Evolutionary conservation across 2,329 filamentous ascomycete species (phyloP).

Genomic region (Epichloe glyceriae): DNA sequence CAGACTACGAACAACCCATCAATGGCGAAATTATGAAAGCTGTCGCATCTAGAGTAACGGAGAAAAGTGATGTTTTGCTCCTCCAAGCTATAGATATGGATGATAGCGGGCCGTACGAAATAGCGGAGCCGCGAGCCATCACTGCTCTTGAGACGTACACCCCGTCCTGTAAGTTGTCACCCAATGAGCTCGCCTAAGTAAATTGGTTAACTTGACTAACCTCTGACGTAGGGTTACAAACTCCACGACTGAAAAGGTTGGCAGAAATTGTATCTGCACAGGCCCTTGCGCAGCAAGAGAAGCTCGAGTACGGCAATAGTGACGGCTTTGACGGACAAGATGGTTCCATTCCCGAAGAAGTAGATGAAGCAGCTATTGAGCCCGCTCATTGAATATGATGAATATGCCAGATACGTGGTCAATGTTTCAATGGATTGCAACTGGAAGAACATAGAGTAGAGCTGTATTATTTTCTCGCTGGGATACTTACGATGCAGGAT

Average conservation of each 20-base stretch:
- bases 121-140: constrained; percentile 90
- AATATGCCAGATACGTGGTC: constrained; percentile 1
- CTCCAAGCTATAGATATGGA: constrained; percentile 97
- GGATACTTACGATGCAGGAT: background rate
- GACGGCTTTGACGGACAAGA: constrained; percentile 36
- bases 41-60: constrained; percentile 88
- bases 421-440: constrained; percentile 1
- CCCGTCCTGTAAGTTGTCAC: constrained; percentile 63
- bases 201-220: constrained; percentile 14
- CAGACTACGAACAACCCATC: constrained; percentile 98
- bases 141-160: constrained; percentile 97
- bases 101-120: constrained; percentile 95
- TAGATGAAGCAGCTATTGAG: constrained; percentile 30
- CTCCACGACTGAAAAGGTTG: constrained; percentile 81
- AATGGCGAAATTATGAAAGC: constrained; percentile 99
- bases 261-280: constrained; percentile 98
- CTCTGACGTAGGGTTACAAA: constrained; percentile 68
- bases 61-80: constrained; percentile 94
- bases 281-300: constrained; percentile 90
- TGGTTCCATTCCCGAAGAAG: constrained; percentile 34
- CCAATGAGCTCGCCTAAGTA: background rate
- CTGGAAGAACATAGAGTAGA: constrained; percentile 4
- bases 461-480: constrained; percentile 1
- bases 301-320: constrained; percentile 45
- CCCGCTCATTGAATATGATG: constrained; percentile 2